A percentile compares a stretch with the other conserved stretches of the same genome.
These are phyloP conservation scores for Tolypocladium inflatum DNA, from an alignment of 2,329 filamentous ascomycete genomes.

Conservation along the genomic window DNA sequence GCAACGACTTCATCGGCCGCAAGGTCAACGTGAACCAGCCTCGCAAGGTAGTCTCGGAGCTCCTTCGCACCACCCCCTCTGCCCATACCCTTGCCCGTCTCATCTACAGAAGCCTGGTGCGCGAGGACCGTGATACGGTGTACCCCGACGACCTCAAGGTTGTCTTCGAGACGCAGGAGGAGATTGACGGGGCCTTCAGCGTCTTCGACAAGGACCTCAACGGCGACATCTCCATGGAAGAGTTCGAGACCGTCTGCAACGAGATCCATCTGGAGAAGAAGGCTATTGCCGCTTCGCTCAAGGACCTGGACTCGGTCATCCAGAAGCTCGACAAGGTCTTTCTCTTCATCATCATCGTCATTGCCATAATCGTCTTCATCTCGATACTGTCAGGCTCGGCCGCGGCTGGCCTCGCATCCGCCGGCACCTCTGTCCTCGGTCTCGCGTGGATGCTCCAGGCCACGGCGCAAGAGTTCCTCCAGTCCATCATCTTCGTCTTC, in stretches of 20 bases:
- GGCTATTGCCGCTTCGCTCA: slow-evolving; percentile 86
- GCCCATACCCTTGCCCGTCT: slow-evolving; percentile 80
- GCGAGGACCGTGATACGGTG: slow-evolving; percentile 67
- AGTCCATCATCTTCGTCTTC: slow-evolving; percentile 91
- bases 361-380: slow-evolving; percentile 78
- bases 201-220: slow-evolving; percentile 98
- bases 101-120: slow-evolving; percentile 76
- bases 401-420: slow-evolving; percentile 82
- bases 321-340: slow-evolving; percentile 83
- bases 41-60: slow-evolving; percentile 70
- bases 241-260: slow-evolving; percentile 85
- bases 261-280: slow-evolving; percentile 94
- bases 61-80: slow-evolving; percentile 62
- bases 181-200: slow-evolving; percentile 77
- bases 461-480: slow-evolving; percentile 88
- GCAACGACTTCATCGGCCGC: slow-evolving; percentile 84
- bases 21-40: slow-evolving; percentile 65
- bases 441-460: slow-evolving; percentile 88
- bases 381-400: slow-evolving; percentile 84
- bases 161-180: slow-evolving; percentile 74
- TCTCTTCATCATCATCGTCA: slow-evolving; percentile 73
- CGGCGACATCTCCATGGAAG: slow-evolving; percentile 91
- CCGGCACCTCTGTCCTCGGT: slow-evolving; percentile 78
- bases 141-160: slow-evolving; percentile 66
- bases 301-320: slow-evolving; percentile 90